Evolutionary conservation across 192 early-diverging fungal genomes (phyloP).

Genomic region (Geranomyces variabilis): DNA sequence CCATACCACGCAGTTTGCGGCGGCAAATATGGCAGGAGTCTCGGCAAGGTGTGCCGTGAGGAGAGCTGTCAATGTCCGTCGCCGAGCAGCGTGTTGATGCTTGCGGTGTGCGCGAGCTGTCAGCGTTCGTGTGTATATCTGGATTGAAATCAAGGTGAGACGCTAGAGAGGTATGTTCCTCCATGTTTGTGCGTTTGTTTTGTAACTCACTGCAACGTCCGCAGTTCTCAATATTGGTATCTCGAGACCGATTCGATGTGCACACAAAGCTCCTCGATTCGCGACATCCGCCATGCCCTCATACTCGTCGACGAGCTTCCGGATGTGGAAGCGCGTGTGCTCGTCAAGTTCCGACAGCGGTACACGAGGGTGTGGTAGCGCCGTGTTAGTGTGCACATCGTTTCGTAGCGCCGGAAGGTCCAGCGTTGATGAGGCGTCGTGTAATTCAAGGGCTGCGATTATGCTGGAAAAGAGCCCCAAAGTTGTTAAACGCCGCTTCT

Average conservation of each 20-base stretch:
- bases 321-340: neutral
- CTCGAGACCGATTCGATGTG: neutral
- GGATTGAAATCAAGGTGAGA: neutral
- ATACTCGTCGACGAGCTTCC: constrained; percentile 9
- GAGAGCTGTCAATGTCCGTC: neutral
- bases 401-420: neutral
- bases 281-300: neutral
- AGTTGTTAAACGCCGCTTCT: neutral
- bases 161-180: neutral
- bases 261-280: neutral
- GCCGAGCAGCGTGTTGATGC: neutral
- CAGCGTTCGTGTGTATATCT: constrained; percentile 3
- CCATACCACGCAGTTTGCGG: neutral
- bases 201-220: neutral
- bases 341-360: neutral
- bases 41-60: constrained; percentile 1
- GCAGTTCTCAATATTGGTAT: neutral
- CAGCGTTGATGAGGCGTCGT: too few relatives aligned
- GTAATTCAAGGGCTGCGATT: neutral
- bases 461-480: neutral
- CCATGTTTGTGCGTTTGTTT: too few relatives aligned
- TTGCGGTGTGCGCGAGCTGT: neutral
- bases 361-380: neutral
- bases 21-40: neutral
- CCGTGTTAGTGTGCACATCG: neutral